Evolutionary conservation across 441 rosid genomes (phyloP).

Genomic region (Gossypium trilobum): DNA sequence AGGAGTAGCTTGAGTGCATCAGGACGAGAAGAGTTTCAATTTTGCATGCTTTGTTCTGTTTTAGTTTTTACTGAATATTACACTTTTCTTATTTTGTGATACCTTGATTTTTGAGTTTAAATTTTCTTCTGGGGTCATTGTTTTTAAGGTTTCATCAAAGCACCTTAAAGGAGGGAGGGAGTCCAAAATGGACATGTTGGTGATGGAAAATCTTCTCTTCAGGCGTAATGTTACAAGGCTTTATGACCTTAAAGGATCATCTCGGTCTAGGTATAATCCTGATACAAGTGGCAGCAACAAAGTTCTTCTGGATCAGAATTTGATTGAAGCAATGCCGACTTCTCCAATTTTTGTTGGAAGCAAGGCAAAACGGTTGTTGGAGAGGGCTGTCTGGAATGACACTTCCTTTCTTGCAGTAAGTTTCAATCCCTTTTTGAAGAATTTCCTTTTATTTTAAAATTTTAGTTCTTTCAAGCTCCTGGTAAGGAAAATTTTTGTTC

Average conservation of each 20-base stretch:
- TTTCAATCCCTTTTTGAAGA: constrained; percentile 5
- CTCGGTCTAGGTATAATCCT: constrained; percentile 67
- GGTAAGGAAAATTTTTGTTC: not conserved
- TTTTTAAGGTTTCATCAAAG: constrained; percentile 44
- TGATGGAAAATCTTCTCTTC: constrained; percentile 73
- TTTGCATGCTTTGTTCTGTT: not conserved
- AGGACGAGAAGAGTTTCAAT: not conserved
- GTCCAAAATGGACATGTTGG: constrained; percentile 60
- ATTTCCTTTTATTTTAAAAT: not conserved
- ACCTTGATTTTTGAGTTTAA: not conserved
- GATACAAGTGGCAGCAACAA: constrained; percentile 56
- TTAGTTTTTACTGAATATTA: not conserved
- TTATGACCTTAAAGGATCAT: constrained; percentile 63
- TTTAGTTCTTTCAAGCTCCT: not conserved
- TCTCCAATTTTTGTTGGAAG: constrained; percentile 72
- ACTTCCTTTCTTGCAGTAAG: constrained; percentile 69
- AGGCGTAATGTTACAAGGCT: constrained; percentile 45
- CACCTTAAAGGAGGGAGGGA: constrained; percentile 66
- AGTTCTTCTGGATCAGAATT: constrained; percentile 67
- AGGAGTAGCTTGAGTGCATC: not conserved
- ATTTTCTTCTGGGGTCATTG: constrained; percentile 12
- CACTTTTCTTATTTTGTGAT: not conserved
- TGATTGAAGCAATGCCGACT: constrained; percentile 68
- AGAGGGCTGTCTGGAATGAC: constrained; percentile 74
- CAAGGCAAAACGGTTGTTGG: constrained; percentile 59